Evolutionary conservation across 73 alveolate genomes (phyloP).

Genomic region (Blepharisma stoltei): DNA sequence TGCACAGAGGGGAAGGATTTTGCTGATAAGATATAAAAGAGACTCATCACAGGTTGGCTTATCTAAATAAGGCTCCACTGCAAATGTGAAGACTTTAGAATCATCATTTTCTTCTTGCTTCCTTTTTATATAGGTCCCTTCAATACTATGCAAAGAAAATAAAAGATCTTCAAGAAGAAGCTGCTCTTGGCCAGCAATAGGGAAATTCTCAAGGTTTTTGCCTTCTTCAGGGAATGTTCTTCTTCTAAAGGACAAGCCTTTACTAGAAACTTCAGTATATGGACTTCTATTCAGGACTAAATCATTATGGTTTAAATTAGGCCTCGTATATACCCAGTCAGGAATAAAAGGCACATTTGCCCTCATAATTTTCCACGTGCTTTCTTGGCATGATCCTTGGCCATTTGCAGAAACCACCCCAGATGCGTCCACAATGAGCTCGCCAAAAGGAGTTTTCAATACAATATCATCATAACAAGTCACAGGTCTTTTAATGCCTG

Average conservation of each 20-base stretch:
- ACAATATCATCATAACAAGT: constrained; percentile 54
- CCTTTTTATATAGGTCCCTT: constrained; percentile 83
- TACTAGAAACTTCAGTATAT: not conserved
- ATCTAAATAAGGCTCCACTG: constrained; percentile 87
- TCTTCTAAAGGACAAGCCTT: constrained; percentile 43
- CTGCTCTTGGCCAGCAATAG: constrained; percentile 73
- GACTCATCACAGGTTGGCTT: constrained; percentile 90
- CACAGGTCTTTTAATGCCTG: constrained; percentile 36
- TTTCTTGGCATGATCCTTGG: constrained; percentile 54
- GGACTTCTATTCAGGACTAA: constrained; percentile 27
- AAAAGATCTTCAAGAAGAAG: constrained; percentile 79
- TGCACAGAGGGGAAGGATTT: constrained; percentile 77
- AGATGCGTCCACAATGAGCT: constrained; percentile 33
- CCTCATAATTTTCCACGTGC: constrained; percentile 74
- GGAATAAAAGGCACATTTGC: constrained; percentile 85
- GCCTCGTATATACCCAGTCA: constrained; percentile 83
- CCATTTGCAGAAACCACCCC: constrained; percentile 69
- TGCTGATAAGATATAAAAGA: constrained; percentile 64
- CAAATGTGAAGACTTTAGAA: constrained; percentile 36
- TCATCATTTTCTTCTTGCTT: constrained; percentile 33
- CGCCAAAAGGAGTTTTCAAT: constrained; percentile 55
- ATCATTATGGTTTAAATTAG: constrained; percentile 70
- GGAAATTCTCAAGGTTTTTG: constrained; percentile 67
- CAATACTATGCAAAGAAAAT: constrained; percentile 72
- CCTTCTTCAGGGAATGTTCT: constrained; percentile 64